phyloP scores from a whole-genome alignment of 352 stramenopile species.

The Phytopythium vexans region DNA sequence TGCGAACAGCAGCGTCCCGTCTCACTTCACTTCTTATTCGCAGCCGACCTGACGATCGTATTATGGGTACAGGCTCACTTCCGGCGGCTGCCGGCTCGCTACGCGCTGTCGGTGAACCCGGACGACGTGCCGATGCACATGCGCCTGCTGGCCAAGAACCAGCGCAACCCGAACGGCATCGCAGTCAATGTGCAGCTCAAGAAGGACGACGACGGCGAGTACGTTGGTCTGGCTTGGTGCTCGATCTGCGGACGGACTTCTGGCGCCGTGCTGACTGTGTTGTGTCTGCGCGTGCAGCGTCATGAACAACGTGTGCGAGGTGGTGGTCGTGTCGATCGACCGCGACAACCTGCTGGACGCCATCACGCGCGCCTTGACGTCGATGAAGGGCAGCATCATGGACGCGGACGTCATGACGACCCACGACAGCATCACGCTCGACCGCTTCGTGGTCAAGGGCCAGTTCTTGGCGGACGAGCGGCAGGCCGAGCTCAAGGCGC shows the following conservation, averaged over 20 bases:
- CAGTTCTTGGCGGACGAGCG: slow-evolving; percentile 82
- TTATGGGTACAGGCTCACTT: slow-evolving; percentile 54
- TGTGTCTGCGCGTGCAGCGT: slow-evolving; percentile 31
- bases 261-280: slow-evolving; percentile 7
- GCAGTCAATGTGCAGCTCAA: slow-evolving; percentile 80
- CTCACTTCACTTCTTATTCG: neutral
- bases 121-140: slow-evolving; percentile 88
- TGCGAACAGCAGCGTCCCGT: slow-evolving; percentile 3
- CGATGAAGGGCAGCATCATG: slow-evolving; percentile 84
- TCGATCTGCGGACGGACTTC: neutral
- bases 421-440: slow-evolving; percentile 67
- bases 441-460: slow-evolving; percentile 81
- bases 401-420: slow-evolving; percentile 88
- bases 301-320: slow-evolving; percentile 74
- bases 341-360: slow-evolving; percentile 78
- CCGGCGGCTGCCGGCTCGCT: slow-evolving; percentile 71
- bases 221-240: slow-evolving; percentile 12
- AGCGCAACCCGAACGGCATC: slow-evolving; percentile 77
- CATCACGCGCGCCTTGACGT: slow-evolving; percentile 71
- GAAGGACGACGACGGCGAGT: slow-evolving; percentile 87
- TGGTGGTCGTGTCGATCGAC: slow-evolving; percentile 77
- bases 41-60: too few species aligned
- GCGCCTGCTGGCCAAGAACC: slow-evolving; percentile 77
- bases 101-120: slow-evolving; percentile 81
- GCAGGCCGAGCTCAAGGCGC: slow-evolving; percentile 58